Evolutionary conservation across 2,329 filamentous ascomycete species (phyloP).

Genomic region (Phyllosticta paracitricarpa): DNA sequence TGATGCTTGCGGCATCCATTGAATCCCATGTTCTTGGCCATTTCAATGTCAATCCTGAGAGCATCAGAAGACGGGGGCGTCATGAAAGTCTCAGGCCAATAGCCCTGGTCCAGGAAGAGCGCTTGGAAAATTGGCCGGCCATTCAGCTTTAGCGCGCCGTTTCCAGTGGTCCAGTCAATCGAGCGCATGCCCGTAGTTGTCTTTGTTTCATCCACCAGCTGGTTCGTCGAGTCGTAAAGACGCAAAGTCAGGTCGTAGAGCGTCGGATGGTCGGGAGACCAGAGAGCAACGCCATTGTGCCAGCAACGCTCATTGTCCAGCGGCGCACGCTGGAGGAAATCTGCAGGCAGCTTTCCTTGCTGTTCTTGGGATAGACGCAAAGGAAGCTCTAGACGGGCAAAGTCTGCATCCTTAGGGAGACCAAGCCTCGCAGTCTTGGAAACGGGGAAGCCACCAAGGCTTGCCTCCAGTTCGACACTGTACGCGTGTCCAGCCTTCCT

Average conservation of each 20-base stretch:
- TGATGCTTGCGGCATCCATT: slow-evolving; percentile 57
- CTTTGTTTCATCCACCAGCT: slow-evolving; percentile 45
- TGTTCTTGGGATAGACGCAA: slow-evolving; percentile 40
- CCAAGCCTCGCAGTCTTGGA: slow-evolving; percentile 33
- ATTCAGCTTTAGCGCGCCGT: slow-evolving; percentile 51
- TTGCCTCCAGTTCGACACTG: slow-evolving; percentile 45
- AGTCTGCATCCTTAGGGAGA: slow-evolving; percentile 42
- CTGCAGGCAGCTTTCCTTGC: slow-evolving; percentile 29
- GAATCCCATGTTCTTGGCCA: slow-evolving; percentile 52
- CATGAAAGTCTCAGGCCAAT: slow-evolving; percentile 52
- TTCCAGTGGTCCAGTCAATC: slow-evolving; percentile 48
- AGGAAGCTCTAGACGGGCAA: slow-evolving; percentile 37
- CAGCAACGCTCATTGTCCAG: slow-evolving; percentile 33
- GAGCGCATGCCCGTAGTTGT: slow-evolving; percentile 54
- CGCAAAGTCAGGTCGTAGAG: slow-evolving; percentile 48
- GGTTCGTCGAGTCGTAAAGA: slow-evolving; percentile 34
- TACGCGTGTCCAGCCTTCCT: slow-evolving; percentile 38
- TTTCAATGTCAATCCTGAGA: slow-evolving; percentile 43
- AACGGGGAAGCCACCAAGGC: slow-evolving; percentile 40
- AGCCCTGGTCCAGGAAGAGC: slow-evolving; percentile 51
- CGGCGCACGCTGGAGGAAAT: slow-evolving; percentile 25
- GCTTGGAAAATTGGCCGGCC: slow-evolving; percentile 51
- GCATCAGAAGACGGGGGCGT: slow-evolving; percentile 43
- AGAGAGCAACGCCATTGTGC: slow-evolving; percentile 50
- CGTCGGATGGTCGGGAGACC: slow-evolving; percentile 49